phyloP scores from a whole-genome alignment of 768 basidiomycete species.

The Auricularia cornea region DNA sequence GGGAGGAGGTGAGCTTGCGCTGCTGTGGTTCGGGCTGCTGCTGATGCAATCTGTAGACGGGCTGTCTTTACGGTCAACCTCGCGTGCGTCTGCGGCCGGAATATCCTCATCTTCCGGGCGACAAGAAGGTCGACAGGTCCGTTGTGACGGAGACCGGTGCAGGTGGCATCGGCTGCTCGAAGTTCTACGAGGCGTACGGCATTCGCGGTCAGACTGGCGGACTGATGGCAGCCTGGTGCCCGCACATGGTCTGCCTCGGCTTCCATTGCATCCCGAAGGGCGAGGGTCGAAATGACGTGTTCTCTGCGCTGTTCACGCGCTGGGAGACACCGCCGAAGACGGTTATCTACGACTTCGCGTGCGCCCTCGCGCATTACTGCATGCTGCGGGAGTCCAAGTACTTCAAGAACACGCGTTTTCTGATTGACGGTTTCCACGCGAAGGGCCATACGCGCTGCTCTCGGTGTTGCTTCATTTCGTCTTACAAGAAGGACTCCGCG shows the following conservation, averaged over 20 bases:
- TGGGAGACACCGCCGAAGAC: constrained; percentile 22
- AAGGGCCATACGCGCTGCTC: constrained; percentile 27
- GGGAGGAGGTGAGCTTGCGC: neutral
- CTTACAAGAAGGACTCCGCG: constrained; percentile 17
- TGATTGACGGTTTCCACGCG: constrained; percentile 29
- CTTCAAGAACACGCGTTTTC: constrained; percentile 25
- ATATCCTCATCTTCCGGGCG: neutral
- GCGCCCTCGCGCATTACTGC: constrained; percentile 26
- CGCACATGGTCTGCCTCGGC: neutral
- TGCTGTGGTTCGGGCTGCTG: too few relatives aligned
- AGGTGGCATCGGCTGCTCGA: neutral
- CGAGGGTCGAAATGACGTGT: constrained; percentile 33
- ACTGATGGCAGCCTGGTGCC: neutral
- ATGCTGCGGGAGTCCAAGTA: constrained; percentile 21
- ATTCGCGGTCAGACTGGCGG: neutral
- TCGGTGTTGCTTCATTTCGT: constrained; percentile 22
- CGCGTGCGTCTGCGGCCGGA: neutral
- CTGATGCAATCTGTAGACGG: neutral
- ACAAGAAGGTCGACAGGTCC: neutral
- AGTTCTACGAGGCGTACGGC: neutral
- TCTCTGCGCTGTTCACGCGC: constrained; percentile 29
- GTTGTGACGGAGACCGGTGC: neutral
- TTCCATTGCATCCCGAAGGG: constrained; percentile 20
- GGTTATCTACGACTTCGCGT: constrained; percentile 28
- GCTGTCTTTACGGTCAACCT: neutral